phyloP scores from a whole-genome alignment of 768 basidiomycete species.

The Suillus fuscotomentosus region DNA sequence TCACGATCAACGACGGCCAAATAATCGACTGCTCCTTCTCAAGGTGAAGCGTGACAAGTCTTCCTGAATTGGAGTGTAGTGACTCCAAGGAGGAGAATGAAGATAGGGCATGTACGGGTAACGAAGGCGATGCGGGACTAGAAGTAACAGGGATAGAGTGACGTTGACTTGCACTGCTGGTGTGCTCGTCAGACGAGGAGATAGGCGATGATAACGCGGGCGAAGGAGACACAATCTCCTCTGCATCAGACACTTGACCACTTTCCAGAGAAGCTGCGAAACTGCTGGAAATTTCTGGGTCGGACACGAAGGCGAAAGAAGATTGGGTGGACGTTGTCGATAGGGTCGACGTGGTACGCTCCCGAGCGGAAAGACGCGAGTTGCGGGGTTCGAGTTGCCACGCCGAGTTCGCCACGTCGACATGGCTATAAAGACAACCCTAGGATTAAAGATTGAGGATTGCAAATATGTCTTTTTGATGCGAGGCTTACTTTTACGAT shows the following conservation, averaged over 20 bases:
- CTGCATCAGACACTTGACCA: slow-evolving; percentile 67
- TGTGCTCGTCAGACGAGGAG: slow-evolving; percentile 55
- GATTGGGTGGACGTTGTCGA: slow-evolving; percentile 78
- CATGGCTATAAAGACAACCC: slow-evolving; percentile 72
- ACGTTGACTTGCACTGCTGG: slow-evolving; percentile 12
- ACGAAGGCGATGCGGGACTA: slow-evolving; percentile 57
- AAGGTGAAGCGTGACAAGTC: slow-evolving; percentile 74
- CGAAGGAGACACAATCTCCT: slow-evolving; percentile 55
- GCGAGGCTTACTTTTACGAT: slow-evolving; percentile 61
- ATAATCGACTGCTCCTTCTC: slow-evolving; percentile 80
- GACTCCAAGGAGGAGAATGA: slow-evolving; percentile 81
- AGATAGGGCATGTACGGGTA: slow-evolving; percentile 54
- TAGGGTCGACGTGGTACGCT: slow-evolving; percentile 71
- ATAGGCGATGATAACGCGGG: slow-evolving; percentile 63
- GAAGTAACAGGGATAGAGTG: slow-evolving; percentile 36
- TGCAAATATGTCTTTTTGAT: slow-evolving; percentile 2
- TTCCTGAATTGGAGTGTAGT: slow-evolving; percentile 56
- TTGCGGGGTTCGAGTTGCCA: slow-evolving; percentile 78
- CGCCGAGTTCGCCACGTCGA: slow-evolving; percentile 63
- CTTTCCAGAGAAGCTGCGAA: slow-evolving; percentile 82
- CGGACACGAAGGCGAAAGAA: slow-evolving; percentile 81
- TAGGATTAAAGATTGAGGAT: slow-evolving; percentile 23
- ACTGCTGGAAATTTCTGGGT: slow-evolving; percentile 81
- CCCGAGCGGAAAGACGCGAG: slow-evolving; percentile 48
- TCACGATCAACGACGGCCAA: slow-evolving; percentile 76